Base-by-base conservation (phyloP, 345 rosid genomes). In the Ailanthus altissimus region DNA sequence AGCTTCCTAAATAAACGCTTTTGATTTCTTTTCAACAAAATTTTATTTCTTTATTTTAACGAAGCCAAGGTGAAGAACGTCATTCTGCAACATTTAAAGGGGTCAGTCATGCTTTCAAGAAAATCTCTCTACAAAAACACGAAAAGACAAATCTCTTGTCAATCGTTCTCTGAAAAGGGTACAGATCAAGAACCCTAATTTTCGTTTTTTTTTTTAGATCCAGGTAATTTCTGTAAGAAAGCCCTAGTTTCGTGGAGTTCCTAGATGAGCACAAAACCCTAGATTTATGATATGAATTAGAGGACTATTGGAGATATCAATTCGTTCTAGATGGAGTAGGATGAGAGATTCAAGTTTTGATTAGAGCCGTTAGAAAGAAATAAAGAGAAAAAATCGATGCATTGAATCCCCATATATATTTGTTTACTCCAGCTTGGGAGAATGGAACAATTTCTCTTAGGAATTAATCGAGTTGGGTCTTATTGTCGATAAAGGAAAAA, bases 221-320 rank as follows among this genome's bases (percentile, higher is more conserved):
- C 66, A 67, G 73, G 67, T 59, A 21, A 69, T 8, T 51, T n/a
- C 47, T 47, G 42, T 21, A 2, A 16, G 59, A 28, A 61, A 62
- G 73, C 81, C 85, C 85, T 77, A 81, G 86, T 36, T 74, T 45
- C 74, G 66, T 47, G 58, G 16, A 74, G 65, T 64, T 77, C 72
- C 76, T 61, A 28, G 67, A 76, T 67, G 46, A 75, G 59, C 56
- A 68, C 79, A 25, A 83, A 83, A 73, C 83, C 84, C 83, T 84
- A 72, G 58, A 36, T n/a, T 56, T 67, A 45, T 12, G 26, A 47
- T 56, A 32, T 18, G 61, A 45, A 45, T 51, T 76, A n/a, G 43
- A 58, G 16, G 8, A 54, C 23, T 36, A 77, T 81, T 73, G 45
- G 63, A 65, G 61, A 76, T 45, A 56, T 71, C 68, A n/a, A 42